Evolutionary conservation across 2,329 filamentous ascomycete genomes (phyloP).

Genomic region (Colletotrichum simmondsii): DNA sequence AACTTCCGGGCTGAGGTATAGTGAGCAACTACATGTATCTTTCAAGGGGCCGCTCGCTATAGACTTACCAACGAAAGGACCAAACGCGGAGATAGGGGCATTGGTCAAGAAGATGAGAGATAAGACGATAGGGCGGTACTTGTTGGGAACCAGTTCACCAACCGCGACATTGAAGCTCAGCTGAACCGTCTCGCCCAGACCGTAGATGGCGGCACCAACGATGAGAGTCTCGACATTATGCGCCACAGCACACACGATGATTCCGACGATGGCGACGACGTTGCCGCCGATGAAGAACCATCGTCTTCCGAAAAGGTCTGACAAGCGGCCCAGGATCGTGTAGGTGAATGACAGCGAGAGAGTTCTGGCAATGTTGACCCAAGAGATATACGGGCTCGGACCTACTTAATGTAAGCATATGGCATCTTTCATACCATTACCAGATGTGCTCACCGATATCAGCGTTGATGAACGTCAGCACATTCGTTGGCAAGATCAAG

Average conservation of each 20-base stretch:
- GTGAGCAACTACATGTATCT: not conserved
- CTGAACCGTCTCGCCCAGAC: constrained; percentile 49
- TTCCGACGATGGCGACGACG: constrained; percentile 47
- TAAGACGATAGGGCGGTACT: constrained; percentile 48
- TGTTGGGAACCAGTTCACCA: constrained; percentile 54
- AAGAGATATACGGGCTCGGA: constrained; percentile 33
- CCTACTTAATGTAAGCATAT: not conserved
- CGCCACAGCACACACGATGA: constrained; percentile 48
- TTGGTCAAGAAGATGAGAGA: constrained; percentile 48
- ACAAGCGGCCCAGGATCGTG: constrained; percentile 48
- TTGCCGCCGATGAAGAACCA: constrained; percentile 53
- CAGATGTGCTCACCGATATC: constrained; percentile 42
- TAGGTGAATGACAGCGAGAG: constrained; percentile 42
- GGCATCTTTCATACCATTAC: not conserved
- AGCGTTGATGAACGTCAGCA: constrained; percentile 44
- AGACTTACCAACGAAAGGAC: constrained; percentile 45
- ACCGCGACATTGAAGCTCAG: constrained; percentile 50
- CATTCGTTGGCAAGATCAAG: constrained; percentile 49
- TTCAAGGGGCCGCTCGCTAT: rapidly evolving
- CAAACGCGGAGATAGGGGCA: constrained; percentile 46
- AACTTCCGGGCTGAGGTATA: constrained; percentile 44
- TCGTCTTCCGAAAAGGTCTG: constrained; percentile 51
- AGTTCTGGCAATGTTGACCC: constrained; percentile 46
- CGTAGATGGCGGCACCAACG: constrained; percentile 47
- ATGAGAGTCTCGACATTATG: constrained; percentile 48